Evolutionary conservation across 208 protist genomes (phyloP).

Genomic region (Leishmania tropica): DNA sequence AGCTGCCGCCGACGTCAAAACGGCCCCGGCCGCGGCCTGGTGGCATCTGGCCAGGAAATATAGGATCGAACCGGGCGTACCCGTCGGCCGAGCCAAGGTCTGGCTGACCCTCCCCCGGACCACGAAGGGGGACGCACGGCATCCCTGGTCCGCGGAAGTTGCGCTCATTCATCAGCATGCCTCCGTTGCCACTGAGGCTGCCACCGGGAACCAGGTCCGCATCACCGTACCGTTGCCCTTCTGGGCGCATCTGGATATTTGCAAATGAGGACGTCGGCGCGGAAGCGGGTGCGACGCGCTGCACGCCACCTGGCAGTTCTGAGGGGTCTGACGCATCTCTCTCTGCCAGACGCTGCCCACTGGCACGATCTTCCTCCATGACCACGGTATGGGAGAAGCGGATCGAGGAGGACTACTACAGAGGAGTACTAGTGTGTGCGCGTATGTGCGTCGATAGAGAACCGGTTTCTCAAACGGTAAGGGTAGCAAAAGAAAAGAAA

Average conservation of each 20-base stretch:
- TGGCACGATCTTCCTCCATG: slow-evolving; percentile 17
- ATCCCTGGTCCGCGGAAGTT: slow-evolving; percentile 36
- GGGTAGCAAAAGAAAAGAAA: neutral
- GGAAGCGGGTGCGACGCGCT: slow-evolving; percentile 5
- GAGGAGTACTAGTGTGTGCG: neutral
- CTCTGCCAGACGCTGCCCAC: neutral
- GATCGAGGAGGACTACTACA: neutral
- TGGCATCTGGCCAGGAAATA: slow-evolving; percentile 66
- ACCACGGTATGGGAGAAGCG: neutral
- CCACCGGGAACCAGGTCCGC: slow-evolving; percentile 71
- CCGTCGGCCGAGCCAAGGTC: slow-evolving; percentile 10
- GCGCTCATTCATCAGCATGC: slow-evolving; percentile 56
- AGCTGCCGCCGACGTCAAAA: slow-evolving; percentile 9
- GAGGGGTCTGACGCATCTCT: slow-evolving; percentile 3
- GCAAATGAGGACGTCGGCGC: slow-evolving; percentile 33
- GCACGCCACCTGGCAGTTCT: slow-evolving; percentile 10
- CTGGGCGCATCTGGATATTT: slow-evolving; percentile 43
- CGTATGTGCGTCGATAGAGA: neutral
- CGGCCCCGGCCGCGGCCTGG: slow-evolving; percentile 13
- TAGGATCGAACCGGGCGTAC: slow-evolving; percentile 76
- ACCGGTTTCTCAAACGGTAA: neutral
- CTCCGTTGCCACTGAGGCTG: slow-evolving; percentile 30
- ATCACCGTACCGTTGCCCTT: slow-evolving; percentile 75
- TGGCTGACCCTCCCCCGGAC: neutral
- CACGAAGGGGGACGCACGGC: neutral